phyloP scores from a whole-genome alignment of 768 basidiomycete species.

The Suillus bovinus region DNA sequence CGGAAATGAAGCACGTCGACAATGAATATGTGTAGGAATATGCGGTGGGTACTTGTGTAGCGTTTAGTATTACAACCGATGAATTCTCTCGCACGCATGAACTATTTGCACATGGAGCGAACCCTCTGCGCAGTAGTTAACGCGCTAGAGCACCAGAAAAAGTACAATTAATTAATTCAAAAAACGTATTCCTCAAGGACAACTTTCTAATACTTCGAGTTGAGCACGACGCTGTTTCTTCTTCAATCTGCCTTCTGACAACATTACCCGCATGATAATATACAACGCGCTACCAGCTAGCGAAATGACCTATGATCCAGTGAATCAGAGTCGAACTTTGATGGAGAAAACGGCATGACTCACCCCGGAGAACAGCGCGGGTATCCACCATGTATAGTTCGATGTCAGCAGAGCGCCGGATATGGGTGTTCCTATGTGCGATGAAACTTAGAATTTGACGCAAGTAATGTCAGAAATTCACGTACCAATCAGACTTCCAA shows the following conservation, averaged over 20 bases:
- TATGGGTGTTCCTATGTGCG: conserved; percentile 51
- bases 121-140: neutral
- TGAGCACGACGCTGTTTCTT: neutral
- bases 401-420: conserved; percentile 53
- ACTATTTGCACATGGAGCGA: no score
- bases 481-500: conserved; percentile 25
- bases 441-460: conserved; percentile 22
- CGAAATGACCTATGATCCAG: neutral
- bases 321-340: neutral
- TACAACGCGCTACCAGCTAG: neutral
- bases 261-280: neutral
- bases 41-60: no score
- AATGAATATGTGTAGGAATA: no score
- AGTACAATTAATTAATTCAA: no score
- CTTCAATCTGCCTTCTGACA: neutral
- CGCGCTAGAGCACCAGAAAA: no score
- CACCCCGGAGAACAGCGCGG: conserved; percentile 52
- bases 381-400: conserved; percentile 56
- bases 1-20: no score
- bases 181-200: neutral
- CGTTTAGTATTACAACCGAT: no score
- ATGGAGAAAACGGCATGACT: neutral
- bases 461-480: neutral
- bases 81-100: no score
- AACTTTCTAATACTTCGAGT: neutral